Evolutionary conservation across 2,329 filamentous ascomycete genomes (phyloP), one percentile per base, ranked within the genome.

Genomic region (Venturia nashicola): DNA sequence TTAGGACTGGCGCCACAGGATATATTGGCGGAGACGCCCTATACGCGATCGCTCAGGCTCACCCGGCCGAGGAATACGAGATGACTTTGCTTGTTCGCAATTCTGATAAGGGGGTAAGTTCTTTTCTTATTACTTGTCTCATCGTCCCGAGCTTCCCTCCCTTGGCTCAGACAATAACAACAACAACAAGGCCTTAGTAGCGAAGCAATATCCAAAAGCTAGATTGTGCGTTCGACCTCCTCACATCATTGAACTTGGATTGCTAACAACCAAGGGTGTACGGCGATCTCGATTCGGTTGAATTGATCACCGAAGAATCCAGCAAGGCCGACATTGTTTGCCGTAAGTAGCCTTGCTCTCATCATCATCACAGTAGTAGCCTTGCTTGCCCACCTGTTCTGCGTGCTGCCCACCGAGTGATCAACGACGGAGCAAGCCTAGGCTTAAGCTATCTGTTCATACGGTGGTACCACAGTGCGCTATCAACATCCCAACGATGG

Each of bases 291-390:
- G 78, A 82, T 54, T 75, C 76, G 64, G 69, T 71, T 2, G 71
- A 75, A 0, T 63, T 82, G 3, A 67, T 83, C 1, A 73, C 78
- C 40, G 70, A 75, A 40, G 78, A 80, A 65, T 76, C 77, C 27
- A 70, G 73, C 0, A 74, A 75, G 61, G 79, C 80, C 3, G 78
- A 83, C 70, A 77, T 84, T 60, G 80, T 84, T 3, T 69, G 81
- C 14, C 72, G 73, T 75, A 55, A 66, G 72, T 69, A 63, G 39
- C 62, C n/a, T n/a, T 59, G 18, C 48, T 54, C 20, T 60, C 48
- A 2, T 39, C 36, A 39, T 39, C 36, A 39, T 7, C 2, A 3
- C 2, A 1, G 6, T 5, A 7, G 11, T 11, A 39, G 16, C 20
- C 9, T 34, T 16, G 16, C 34, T 32, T 42, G 2, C 20, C 20